A percentile compares a stretch with the other conserved stretches of the same genome.
These are phyloP conservation scores for Agaricus bisporus DNA, from an alignment of 768 basidiomycete genomes.

Conservation along the genomic window DNA sequence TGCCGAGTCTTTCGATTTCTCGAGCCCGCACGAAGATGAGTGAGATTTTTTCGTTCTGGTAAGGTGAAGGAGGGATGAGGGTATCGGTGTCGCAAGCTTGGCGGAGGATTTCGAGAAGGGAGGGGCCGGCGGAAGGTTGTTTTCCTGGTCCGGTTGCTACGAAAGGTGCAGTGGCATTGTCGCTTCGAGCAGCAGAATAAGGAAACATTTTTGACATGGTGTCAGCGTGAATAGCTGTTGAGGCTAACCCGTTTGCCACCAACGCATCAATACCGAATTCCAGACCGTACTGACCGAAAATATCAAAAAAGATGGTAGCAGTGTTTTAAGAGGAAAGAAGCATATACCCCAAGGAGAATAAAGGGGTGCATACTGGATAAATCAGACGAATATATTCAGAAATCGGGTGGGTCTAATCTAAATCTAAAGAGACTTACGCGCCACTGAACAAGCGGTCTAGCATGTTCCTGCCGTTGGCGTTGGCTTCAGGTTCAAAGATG, in stretches of 20 bases:
- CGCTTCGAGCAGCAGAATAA: constrained; percentile 10
- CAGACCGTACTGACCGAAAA: constrained; percentile 35
- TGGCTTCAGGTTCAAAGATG: constrained; percentile 33
- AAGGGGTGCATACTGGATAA: constrained; percentile 42
- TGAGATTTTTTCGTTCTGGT: constrained; percentile 34
- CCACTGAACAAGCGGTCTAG: constrained; percentile 27
- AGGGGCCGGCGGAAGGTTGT: constrained; percentile 15
- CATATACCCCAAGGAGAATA: constrained; percentile 51
- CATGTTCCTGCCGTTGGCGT: constrained; percentile 28
- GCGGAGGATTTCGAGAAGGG: constrained; percentile 45
- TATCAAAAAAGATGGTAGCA: neutral
- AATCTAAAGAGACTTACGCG: constrained; percentile 20
- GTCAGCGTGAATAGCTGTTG: constrained; percentile 36
- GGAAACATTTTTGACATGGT: constrained; percentile 26
- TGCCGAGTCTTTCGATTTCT: constrained; percentile 28
- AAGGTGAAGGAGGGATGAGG: constrained; percentile 45
- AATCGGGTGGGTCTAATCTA: no score
- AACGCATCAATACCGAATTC: constrained; percentile 48
- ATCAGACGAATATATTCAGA: neutral
- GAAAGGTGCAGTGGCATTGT: neutral
- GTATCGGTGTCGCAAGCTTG: constrained; percentile 43
- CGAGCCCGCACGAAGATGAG: constrained; percentile 29
- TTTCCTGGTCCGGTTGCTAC: constrained; percentile 15
- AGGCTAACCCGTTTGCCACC: constrained; percentile 47
- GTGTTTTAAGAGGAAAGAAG: neutral